Evolutionary conservation across 73 alveolate species (phyloP).

Genomic region (Effrenium voratum): DNA sequence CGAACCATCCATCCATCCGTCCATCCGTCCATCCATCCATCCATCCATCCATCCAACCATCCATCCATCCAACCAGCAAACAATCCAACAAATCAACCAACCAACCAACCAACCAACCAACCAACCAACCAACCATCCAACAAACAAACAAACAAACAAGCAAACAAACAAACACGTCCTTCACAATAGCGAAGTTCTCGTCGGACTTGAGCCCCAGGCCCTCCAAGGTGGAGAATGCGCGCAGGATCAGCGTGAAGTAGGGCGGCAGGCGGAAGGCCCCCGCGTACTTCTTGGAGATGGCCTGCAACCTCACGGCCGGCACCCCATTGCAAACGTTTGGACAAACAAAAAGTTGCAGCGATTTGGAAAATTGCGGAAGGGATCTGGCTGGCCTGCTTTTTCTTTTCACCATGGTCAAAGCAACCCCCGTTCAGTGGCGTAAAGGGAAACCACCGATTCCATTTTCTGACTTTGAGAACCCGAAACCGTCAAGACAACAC

Average conservation of each 20-base stretch:
- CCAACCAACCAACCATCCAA: neutral
- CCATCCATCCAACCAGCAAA: neutral
- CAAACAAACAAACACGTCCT: neutral
- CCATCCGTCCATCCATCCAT: too few relatives aligned
- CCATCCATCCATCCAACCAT: too few relatives aligned
- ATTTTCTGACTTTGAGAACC: too few relatives aligned
- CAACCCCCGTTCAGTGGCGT: too few relatives aligned
- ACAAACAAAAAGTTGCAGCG: too few relatives aligned
- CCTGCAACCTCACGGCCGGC: slow-evolving; percentile 93
- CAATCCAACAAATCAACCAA: neutral
- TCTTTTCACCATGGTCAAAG: too few relatives aligned
- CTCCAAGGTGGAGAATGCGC: slow-evolving; percentile 85
- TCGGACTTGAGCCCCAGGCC: slow-evolving; percentile 84
- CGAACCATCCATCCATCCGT: too few relatives aligned
- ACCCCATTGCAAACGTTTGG: too few relatives aligned
- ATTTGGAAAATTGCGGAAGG: too few relatives aligned
- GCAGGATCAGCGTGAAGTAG: slow-evolving; percentile 92
- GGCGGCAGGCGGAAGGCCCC: slow-evolving; percentile 87
- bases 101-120: neutral
- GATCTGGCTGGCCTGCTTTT: too few relatives aligned
- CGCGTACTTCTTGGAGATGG: slow-evolving; percentile 81
- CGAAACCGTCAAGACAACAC: too few relatives aligned
- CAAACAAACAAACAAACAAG: neutral
- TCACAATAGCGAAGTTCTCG: slow-evolving; percentile 83
- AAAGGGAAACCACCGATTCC: too few relatives aligned